Evolutionary conservation across 2,329 filamentous ascomycete species (phyloP), one percentile per base, ranked within the genome.

Genomic region (Exophiala calicioides): DNA sequence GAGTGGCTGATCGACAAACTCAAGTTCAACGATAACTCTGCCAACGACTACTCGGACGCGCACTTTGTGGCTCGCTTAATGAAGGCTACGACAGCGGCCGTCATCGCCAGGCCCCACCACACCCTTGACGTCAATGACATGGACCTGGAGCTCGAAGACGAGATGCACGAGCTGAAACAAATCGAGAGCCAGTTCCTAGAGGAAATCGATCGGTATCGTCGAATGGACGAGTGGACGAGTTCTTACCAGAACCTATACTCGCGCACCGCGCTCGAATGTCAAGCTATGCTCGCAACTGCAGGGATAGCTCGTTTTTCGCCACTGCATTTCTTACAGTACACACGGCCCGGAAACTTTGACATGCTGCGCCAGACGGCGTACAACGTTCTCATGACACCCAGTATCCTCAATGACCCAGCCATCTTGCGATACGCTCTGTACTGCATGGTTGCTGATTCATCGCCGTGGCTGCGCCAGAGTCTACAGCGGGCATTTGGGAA

Each of bases 21-120:
- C 24, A 85, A 87, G 37, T 91, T 90, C 71, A 98, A 98, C 63
- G 90, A 98, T 68, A 98, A 98, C 63, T 84, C 86, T 2, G 85
- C 87, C 50, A 98, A 98, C 59, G 70, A 84, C 38, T 94, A 82
- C 62, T 95, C 90, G 4, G 94, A 98, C 61, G 85, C 90, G 53
- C 84, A 88, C 60, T 98, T 96, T 63, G 81, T 98, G 43, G 83
- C 89, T 5, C 86, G 79, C 16, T 75, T 98, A 18, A 86, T 98
- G 72, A 71, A 67, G 27, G 80, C 79, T 29, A 65, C 86, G 4
- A 75, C 79, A 4, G 72, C 80, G 52, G 75, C 78, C 7, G 66
- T 84, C 44, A 68, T 77, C 1, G 69, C 69, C 2, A 64, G 63
- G 50, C 57, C 58, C n/a, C 64, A 71, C 59, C 61, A 26, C 62